These are phyloP conservation scores for Dalbergia cultrata DNA, from an alignment of 306 rosid genomes.

Conservation along the genomic window DNA sequence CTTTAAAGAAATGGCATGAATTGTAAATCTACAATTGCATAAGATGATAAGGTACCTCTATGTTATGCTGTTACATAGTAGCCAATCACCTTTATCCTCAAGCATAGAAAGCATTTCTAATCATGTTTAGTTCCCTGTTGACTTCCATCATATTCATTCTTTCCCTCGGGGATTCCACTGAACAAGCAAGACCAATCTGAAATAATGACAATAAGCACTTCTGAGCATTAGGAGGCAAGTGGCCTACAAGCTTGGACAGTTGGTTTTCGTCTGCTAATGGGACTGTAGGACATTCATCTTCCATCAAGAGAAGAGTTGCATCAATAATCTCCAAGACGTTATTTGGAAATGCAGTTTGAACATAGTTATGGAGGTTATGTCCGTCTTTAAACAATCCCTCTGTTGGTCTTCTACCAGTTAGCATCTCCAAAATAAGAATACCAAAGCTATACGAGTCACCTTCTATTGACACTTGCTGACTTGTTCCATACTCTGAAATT, in stretches of 20 bases:
- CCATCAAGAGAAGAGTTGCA: neutral
- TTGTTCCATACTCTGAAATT: constrained; percentile 30
- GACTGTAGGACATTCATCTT: neutral
- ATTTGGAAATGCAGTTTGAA: neutral
- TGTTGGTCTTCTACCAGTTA: constrained; percentile 26
- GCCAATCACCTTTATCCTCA: neutral
- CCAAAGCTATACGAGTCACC: constrained; percentile 19
- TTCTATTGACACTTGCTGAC: constrained; percentile 11
- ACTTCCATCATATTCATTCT: constrained; percentile 23
- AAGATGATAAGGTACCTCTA: too few relatives aligned
- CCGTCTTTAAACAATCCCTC: constrained; percentile 27
- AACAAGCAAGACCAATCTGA: constrained; percentile 26
- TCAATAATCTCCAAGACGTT: constrained; percentile 9
- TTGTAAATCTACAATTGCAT: neutral
- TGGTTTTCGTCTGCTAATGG: neutral
- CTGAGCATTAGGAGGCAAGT: neutral
- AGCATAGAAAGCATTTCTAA: neutral
- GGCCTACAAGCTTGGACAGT: neutral
- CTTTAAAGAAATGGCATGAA: neutral
- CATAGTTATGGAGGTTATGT: constrained; percentile 25
- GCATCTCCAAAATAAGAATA: constrained; percentile 8
- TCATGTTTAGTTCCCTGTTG: neutral
- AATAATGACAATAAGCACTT: constrained; percentile 4
- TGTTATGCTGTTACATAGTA: too few relatives aligned
- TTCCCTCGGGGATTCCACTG: neutral